Conservation (phyloP, 306 rosid species). For the Citrullus mucosospermus region DNA sequence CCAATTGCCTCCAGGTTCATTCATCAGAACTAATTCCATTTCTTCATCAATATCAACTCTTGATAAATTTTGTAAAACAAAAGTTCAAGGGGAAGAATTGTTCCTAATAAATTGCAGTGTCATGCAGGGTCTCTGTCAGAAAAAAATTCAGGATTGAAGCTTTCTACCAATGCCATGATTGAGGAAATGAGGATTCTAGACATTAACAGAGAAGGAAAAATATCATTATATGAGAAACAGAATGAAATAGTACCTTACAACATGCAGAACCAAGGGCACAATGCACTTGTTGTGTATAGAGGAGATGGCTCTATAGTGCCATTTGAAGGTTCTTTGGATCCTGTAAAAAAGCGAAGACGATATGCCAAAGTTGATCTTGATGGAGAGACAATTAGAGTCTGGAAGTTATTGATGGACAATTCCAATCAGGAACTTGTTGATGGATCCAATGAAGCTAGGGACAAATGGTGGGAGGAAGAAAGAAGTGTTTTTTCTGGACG, state of each 20-base stretch:
- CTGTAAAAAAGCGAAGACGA: conserved; percentile 47
- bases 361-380: conserved; percentile 87
- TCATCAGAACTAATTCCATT: neutral
- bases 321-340: conserved; percentile 23
- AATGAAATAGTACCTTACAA: conserved; percentile 36
- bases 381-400: conserved; percentile 75
- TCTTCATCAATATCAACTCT: neutral
- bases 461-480: conserved; percentile 23
- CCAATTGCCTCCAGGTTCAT: conserved; percentile 16
- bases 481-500: conserved; percentile 17
- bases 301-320: conserved; percentile 47
- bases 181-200: conserved; percentile 33
- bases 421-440: conserved; percentile 69
- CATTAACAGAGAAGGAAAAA: conserved; percentile 37
- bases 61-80: neutral
- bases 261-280: conserved; percentile 24
- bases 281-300: conserved; percentile 28
- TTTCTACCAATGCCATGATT: conserved; percentile 23
- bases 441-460: conserved; percentile 32
- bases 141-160: conserved; percentile 10
- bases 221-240: conserved; percentile 21
- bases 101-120: neutral
- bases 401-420: conserved; percentile 77
- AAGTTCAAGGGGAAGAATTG: neutral
- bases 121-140: conserved; percentile 28